Evolutionary conservation across 495 filamentous ascomycete genomes (phyloP).

Genomic region (Xanthoparmelia taractica): DNA sequence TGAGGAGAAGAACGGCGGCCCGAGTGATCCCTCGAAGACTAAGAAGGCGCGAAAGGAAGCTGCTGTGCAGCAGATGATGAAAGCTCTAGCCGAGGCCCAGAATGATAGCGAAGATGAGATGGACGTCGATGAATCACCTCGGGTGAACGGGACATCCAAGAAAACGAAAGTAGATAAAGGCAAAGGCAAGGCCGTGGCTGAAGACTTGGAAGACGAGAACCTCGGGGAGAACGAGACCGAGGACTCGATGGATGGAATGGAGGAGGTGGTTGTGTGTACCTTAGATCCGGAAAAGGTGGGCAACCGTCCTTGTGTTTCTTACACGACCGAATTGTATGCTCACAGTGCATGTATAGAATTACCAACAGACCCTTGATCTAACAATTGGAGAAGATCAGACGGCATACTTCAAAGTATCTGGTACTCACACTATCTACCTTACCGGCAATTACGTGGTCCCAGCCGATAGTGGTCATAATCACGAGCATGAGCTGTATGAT

Average conservation of each 20-base stretch:
- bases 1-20: conserved; percentile 75
- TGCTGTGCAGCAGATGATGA: conserved; percentile 39
- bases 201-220: conserved; percentile 57
- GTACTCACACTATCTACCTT: conserved; percentile 81
- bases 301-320: neutral
- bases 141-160: conserved; percentile 52
- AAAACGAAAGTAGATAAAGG: conserved; percentile 59
- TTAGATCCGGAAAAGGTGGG: conserved; percentile 74
- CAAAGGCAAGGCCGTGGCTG: conserved; percentile 65
- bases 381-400: conserved; percentile 76
- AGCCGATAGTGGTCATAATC: conserved; percentile 43
- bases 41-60: conserved; percentile 72
- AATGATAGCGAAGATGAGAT: conserved; percentile 50
- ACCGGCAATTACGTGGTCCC: conserved; percentile 89
- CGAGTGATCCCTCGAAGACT: conserved; percentile 79
- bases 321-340: conserved; percentile 2
- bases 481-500: conserved; percentile 47
- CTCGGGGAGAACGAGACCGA: conserved; percentile 52
- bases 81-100: conserved; percentile 25
- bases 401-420: conserved; percentile 84
- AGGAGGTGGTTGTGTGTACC: conserved; percentile 90
- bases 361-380: conserved; percentile 92
- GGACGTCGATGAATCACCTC: conserved; percentile 51
- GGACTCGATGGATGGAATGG: conserved; percentile 51
- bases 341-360: conserved; percentile 55